Conservation (phyloP, 2,329 filamentous ascomycete species). For the Fusarium irregulare region DNA sequence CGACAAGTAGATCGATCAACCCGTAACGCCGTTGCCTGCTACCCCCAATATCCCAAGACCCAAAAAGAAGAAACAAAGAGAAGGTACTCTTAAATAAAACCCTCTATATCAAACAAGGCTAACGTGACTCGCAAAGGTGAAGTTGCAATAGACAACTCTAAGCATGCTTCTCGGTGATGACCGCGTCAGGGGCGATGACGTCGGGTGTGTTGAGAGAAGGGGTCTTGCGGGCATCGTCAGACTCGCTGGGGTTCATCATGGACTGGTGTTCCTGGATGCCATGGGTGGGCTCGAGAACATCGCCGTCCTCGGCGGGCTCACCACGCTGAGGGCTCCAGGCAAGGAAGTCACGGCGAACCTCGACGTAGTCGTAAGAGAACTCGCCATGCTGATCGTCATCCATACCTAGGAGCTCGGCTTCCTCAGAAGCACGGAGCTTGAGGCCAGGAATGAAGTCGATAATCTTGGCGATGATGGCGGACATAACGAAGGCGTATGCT, state of each 20-base stretch:
- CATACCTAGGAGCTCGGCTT: slow-evolving; percentile 88
- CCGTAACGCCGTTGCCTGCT: slow-evolving; percentile 46
- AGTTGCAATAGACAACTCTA: slow-evolving; percentile 4
- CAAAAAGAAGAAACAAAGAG: slow-evolving; percentile 4
- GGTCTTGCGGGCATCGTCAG: slow-evolving; percentile 44
- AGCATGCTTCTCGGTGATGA: slow-evolving; percentile 29
- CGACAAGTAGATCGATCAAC: slow-evolving; percentile 18
- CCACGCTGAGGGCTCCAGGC: slow-evolving; percentile 84
- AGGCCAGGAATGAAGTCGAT: slow-evolving; percentile 83
- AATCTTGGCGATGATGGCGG: slow-evolving; percentile 76
- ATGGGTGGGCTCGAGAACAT: slow-evolving; percentile 72
- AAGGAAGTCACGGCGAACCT: slow-evolving; percentile 88
- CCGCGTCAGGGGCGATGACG: slow-evolving; percentile 14
- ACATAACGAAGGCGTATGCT: slow-evolving; percentile 78
- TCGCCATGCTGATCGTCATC: slow-evolving; percentile 91
- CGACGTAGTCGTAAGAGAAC: slow-evolving; percentile 91
- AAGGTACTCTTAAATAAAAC: slow-evolving; percentile 13
- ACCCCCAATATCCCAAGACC: slow-evolving; percentile 30
- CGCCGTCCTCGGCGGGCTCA: slow-evolving; percentile 69
- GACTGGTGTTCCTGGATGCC: slow-evolving; percentile 74
- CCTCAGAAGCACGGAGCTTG: slow-evolving; percentile 81
- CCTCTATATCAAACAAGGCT: slow-evolving; percentile 39
- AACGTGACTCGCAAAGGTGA: slow-evolving; percentile 25
- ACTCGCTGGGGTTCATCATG: slow-evolving; percentile 51
- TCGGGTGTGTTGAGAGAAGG: slow-evolving; percentile 35